Evolutionary conservation across 768 basidiomycete species (phyloP), one percentile per base, ranked within the genome.

Genomic region (Porpolomopsis calyptriformis): DNA sequence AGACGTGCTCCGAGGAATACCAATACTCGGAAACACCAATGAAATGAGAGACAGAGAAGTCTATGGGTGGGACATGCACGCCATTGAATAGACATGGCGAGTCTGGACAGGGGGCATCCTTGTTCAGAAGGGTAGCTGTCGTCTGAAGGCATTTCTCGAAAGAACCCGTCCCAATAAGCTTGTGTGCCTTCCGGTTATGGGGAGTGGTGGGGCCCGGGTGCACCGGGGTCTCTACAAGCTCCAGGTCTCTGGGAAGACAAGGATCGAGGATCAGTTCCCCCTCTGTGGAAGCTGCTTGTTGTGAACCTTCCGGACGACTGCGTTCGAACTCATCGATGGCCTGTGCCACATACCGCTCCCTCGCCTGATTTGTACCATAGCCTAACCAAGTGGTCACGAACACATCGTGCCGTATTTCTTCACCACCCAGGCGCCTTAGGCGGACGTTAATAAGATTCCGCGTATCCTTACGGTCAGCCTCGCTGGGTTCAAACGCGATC

Each of bases 341-440:
- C 49, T 77, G 66, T 7, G 83, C 79, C 26, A 93, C 78, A 63
- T 98, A 98, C 43, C 94, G 78, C 59, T 94, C 88, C 56, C 94
- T 66, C n/a, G 91, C 94, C 63, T 91, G 83, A 55, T 98, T 98
- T 25, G 96, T 97, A 10, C 96, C 96, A 60, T 94, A 99, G 9
- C 96, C 96, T 20, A 99, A 67, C 96, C 96, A 98, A 1, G 93
- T 97, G 43, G 96, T 96, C 47, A 97, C 94, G 50, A 98, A 99
- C 19, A 99, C 89, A 49, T 82, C 79, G 65, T 96, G 93, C 47
- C 76, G 76, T 40, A 98, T 85, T 57, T 89, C 88, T 54, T 83
- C 74, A 12, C 94, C 96, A 25, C 81, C 76, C 33, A 98, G 60
- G 29, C 94, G 69, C 40, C 89, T 76, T 47, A 98, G 60, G 27